These are phyloP conservation scores for Floccularia luteovirens DNA, from an alignment of 768 basidiomycete genomes.

Conservation along the genomic window DNA sequence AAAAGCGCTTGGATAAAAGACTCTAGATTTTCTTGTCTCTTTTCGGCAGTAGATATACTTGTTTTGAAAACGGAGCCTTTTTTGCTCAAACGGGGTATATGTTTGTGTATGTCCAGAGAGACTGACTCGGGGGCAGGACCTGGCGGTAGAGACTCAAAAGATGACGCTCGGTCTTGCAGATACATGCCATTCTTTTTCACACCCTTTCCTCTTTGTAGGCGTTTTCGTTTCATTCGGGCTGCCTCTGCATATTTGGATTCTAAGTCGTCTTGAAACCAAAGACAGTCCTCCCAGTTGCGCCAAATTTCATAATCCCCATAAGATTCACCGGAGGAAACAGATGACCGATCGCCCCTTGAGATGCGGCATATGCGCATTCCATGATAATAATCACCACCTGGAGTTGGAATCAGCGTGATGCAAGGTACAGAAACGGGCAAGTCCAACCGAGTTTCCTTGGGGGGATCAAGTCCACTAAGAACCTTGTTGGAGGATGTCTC, in stretches of 20 bases:
- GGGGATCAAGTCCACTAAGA: constrained; percentile 49
- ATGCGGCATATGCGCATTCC: constrained; percentile 55
- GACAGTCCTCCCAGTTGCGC: constrained; percentile 79
- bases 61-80: constrained; percentile 69
- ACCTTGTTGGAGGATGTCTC: constrained; percentile 48
- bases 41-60: constrained; percentile 56
- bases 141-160: constrained; percentile 79
- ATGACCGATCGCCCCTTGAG: constrained; percentile 25
- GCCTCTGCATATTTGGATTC: constrained; percentile 57
- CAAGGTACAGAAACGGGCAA: constrained; percentile 5
- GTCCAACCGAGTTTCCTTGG: constrained; percentile 50
- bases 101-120: constrained; percentile 57
- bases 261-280: constrained; percentile 65
- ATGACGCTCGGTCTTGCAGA: constrained; percentile 66
- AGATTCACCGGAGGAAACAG: constrained; percentile 27
- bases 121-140: constrained; percentile 75
- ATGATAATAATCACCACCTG: constrained; percentile 49
- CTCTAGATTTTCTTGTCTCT: constrained; percentile 53
- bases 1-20: constrained; percentile 55
- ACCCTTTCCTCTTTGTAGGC: constrained; percentile 66
- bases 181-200: constrained; percentile 69
- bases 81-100: constrained; percentile 62
- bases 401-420: constrained; percentile 2
- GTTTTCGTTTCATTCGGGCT: constrained; percentile 60
- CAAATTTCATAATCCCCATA: constrained; percentile 62